These are phyloP conservation scores for Cladophialophora bantiana DNA, from an alignment of 2,329 filamentous ascomycete species.

Conservation along the genomic window DNA sequence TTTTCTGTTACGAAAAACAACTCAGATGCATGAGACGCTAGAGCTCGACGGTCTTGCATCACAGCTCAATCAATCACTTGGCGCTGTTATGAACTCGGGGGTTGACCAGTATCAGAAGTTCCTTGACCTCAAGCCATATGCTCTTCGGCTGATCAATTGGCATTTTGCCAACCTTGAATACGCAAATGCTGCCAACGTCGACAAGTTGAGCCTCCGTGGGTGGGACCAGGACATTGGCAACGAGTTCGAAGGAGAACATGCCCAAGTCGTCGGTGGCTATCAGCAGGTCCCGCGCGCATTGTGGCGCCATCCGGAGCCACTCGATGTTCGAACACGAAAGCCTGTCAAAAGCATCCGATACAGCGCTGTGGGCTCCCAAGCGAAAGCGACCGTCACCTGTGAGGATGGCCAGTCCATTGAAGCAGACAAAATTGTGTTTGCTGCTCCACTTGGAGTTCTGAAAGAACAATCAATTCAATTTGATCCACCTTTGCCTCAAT, in stretches of 20 bases:
- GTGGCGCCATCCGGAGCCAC: slow-evolving; percentile 74
- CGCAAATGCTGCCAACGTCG: slow-evolving; percentile 89
- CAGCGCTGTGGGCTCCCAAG: slow-evolving; percentile 50
- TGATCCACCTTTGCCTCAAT: slow-evolving; percentile 84
- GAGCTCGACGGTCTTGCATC: slow-evolving; percentile 72
- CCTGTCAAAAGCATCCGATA: slow-evolving; percentile 78
- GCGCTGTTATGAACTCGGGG: slow-evolving; percentile 90
- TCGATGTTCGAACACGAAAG: slow-evolving; percentile 78
- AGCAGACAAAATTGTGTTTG: slow-evolving; percentile 91
- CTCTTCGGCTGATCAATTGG: slow-evolving; percentile 94
- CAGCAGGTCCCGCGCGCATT: slow-evolving; percentile 90
- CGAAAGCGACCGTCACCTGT: slow-evolving; percentile 71
- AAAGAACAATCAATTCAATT: slow-evolving; percentile 86
- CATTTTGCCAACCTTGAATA: slow-evolving; percentile 98
- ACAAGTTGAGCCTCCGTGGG: slow-evolving; percentile 82
- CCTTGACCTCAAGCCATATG: slow-evolving; percentile 81
- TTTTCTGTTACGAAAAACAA: slow-evolving; percentile 74
- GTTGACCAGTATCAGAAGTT: slow-evolving; percentile 85
- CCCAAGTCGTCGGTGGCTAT: slow-evolving; percentile 92
- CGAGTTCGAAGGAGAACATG: slow-evolving; percentile 94
- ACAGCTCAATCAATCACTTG: slow-evolving; percentile 74
- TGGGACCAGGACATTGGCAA: slow-evolving; percentile 99
- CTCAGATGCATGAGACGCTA: slow-evolving; percentile 70
- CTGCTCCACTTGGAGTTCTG: slow-evolving; percentile 86
- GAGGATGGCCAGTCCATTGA: slow-evolving; percentile 77